phyloP scores from a whole-genome alignment of 2,329 filamentous ascomycete species.

The Verticillium isaacii region DNA sequence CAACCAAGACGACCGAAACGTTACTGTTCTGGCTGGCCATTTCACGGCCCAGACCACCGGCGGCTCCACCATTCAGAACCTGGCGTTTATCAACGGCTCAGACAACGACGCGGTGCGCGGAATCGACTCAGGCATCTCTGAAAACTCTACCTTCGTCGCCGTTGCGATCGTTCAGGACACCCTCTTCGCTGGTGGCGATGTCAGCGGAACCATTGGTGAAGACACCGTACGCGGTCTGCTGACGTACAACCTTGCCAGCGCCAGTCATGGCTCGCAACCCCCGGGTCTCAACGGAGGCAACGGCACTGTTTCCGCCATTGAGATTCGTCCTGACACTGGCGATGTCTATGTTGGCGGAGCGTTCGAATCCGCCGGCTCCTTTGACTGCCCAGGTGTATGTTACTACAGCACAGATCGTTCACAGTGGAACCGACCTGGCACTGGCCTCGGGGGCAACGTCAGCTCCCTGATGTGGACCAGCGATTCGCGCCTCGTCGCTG shows the following conservation, averaged over 20 bases:
- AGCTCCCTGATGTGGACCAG: conserved; percentile 72
- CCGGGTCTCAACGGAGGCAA: conserved; percentile 66
- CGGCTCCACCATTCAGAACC: conserved; percentile 69
- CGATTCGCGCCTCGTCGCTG: conserved; percentile 66
- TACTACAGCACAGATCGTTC: conserved; percentile 64
- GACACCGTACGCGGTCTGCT: conserved; percentile 67
- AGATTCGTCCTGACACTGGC: conserved; percentile 61
- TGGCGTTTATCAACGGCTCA: conserved; percentile 77
- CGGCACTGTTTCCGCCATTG: conserved; percentile 72
- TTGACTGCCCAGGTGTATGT: conserved; percentile 80
- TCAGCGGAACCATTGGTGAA: conserved; percentile 66
- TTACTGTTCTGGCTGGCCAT: conserved; percentile 84
- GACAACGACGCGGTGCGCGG: conserved; percentile 64
- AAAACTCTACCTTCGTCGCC: conserved; percentile 70
- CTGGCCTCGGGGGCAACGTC: conserved; percentile 65
- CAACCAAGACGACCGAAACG: conserved; percentile 62
- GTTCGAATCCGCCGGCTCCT: conserved; percentile 76
- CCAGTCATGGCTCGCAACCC: conserved; percentile 63
- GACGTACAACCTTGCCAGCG: conserved; percentile 68
- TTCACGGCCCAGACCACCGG: conserved; percentile 69
- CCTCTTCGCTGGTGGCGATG: conserved; percentile 76
- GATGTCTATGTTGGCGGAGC: conserved; percentile 83
- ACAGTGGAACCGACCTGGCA: conserved; percentile 79
- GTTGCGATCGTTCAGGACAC: conserved; percentile 62
- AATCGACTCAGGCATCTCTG: conserved; percentile 59